Evolutionary conservation across 2,329 filamentous ascomycete genomes (phyloP).

Genomic region (Ophiostoma triangulosporum): DNA sequence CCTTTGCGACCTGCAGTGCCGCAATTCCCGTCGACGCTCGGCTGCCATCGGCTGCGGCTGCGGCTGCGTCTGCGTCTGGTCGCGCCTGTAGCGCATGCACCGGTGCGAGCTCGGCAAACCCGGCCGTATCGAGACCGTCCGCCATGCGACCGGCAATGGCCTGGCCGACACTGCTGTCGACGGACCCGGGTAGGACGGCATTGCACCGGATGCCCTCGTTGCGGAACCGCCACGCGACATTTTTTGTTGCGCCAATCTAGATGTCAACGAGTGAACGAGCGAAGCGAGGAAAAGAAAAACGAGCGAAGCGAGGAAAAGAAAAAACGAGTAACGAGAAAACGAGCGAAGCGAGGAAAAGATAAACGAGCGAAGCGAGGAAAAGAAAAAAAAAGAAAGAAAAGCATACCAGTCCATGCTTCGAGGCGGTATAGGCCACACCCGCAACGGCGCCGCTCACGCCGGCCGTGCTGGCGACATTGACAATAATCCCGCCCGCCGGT

Average conservation of each 20-base stretch:
- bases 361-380: no score
- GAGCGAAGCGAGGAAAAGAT: no score
- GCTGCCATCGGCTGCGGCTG: constrained; percentile 8
- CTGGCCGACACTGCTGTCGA: constrained; percentile 20
- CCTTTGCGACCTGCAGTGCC: constrained; percentile 21
- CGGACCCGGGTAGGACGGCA: constrained; percentile 26
- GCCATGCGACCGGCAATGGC: constrained; percentile 12
- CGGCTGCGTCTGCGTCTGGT: not conserved
- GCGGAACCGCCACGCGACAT: constrained; percentile 31
- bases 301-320: no score
- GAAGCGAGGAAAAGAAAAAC: no score
- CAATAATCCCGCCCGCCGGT: constrained; percentile 27
- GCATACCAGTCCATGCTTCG: constrained; percentile 23
- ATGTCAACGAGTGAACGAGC: no score
- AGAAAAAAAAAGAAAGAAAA: not conserved
- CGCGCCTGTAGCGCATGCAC: constrained; percentile 20
- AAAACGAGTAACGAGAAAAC: no score
- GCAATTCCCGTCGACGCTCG: constrained; percentile 15
- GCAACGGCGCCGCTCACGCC: constrained; percentile 26
- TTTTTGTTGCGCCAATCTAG: constrained; percentile 29
- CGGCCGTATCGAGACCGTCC: constrained; percentile 17
- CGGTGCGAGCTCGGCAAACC: constrained; percentile 16
- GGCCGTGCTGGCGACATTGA: constrained; percentile 33
- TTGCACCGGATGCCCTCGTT: constrained; percentile 32
- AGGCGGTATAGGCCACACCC: constrained; percentile 22